Percentiles rank a stretch among this genome's conserved stretches.
phyloP scores from a whole-genome alignment of 495 filamentous ascomycete species.

The Viridothelium virens region DNA sequence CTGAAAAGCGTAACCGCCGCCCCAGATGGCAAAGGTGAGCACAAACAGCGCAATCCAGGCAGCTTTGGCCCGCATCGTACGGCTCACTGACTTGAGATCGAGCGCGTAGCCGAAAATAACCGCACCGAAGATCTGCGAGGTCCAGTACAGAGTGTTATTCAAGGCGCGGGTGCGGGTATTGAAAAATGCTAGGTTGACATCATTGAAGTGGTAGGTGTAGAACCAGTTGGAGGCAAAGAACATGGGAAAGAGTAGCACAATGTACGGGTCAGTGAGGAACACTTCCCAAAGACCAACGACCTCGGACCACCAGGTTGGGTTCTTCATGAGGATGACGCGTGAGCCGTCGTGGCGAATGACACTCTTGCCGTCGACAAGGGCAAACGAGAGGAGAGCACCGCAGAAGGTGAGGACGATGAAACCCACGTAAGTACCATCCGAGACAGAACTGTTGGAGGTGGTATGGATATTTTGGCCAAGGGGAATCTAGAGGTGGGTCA shows the following conservation, averaged over 20 bases:
- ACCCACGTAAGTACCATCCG: constrained; percentile 80
- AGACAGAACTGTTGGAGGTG: constrained; percentile 51
- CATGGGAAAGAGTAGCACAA: constrained; percentile 65
- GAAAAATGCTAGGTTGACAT: constrained; percentile 63
- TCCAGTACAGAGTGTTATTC: constrained; percentile 81
- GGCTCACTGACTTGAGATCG: constrained; percentile 55
- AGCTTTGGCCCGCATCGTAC: constrained; percentile 66
- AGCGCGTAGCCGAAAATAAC: constrained; percentile 68
- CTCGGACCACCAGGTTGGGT: constrained; percentile 65
- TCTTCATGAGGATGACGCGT: constrained; percentile 78
- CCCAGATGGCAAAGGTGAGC: constrained; percentile 80
- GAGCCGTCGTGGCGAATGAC: constrained; percentile 76
- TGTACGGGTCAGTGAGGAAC: constrained; percentile 62
- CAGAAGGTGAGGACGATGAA: constrained; percentile 80
- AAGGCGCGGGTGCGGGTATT: constrained; percentile 73
- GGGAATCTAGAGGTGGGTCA: constrained; percentile 46
- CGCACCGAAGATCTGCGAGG: constrained; percentile 80
- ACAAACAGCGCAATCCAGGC: constrained; percentile 58
- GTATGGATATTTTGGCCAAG: constrained; percentile 72
- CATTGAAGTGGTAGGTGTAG: constrained; percentile 48
- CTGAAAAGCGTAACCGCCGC: constrained; percentile 78
- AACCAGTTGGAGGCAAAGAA: constrained; percentile 41
- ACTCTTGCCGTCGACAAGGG: constrained; percentile 66
- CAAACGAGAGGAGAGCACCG: constrained; percentile 64
- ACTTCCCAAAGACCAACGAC: constrained; percentile 71